A percentile compares a stretch with the other conserved stretches of the same genome.
phyloP scores from a whole-genome alignment of 1,284 basidiomycete genomes.

The Microstroma glucosiphilum region DNA sequence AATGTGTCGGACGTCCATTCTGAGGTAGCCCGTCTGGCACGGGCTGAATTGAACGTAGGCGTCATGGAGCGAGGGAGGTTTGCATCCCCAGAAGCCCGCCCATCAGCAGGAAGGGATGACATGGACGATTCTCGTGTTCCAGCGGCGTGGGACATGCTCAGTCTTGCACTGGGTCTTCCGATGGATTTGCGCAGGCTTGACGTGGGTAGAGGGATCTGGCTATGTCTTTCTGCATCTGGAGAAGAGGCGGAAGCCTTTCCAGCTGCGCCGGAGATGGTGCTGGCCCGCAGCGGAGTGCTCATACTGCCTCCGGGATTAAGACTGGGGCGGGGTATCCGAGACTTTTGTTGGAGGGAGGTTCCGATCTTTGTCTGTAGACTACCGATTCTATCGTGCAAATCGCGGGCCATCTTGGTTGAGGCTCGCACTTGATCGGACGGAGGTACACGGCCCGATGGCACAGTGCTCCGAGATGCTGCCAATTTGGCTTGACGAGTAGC shows the following conservation, averaged over 20 bases:
- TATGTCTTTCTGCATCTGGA: too few relatives aligned
- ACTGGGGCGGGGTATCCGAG: background rate
- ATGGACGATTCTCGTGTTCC: too few relatives aligned
- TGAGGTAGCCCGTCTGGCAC: background rate
- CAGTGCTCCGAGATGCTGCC: constrained; percentile 12
- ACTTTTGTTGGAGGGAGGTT: constrained; percentile 29
- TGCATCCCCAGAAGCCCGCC: background rate
- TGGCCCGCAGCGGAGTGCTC: background rate
- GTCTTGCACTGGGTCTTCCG: too few relatives aligned
- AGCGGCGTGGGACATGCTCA: too few relatives aligned
- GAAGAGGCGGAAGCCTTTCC: too few relatives aligned
- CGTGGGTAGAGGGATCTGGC: too few relatives aligned
- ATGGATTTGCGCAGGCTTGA: too few relatives aligned
- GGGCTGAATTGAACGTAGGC: background rate
- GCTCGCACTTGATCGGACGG: constrained; percentile 10
- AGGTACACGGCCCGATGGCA: constrained; percentile 8
- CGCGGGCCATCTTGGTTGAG: constrained; percentile 31
- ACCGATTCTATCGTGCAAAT: constrained; percentile 40
- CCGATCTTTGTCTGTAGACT: constrained; percentile 38
- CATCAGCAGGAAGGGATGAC: too few relatives aligned
- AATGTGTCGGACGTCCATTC: background rate
- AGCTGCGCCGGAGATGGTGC: background rate
- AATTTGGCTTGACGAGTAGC: constrained; percentile 19
- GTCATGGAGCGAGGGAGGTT: background rate
- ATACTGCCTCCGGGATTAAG: background rate